Base-by-base conservation (phyloP, 768 basidiomycete genomes). In the Termitomyces sp. region DNA sequence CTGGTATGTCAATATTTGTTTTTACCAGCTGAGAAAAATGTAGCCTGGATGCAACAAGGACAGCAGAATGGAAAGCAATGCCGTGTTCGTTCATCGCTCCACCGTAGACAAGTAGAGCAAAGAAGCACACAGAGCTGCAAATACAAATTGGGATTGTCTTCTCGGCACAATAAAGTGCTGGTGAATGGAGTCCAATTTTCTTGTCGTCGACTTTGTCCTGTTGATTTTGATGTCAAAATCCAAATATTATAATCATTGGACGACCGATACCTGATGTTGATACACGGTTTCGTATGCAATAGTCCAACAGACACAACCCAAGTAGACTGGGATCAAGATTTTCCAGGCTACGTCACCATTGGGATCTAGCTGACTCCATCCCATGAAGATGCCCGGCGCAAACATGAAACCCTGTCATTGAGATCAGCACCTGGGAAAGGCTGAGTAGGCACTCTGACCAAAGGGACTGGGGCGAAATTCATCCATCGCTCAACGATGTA, bases 151-250 rank as follows among this genome's bases (percentile, higher is more conserved):
- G 77, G 32, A 81, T 74, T 3, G 84, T 81, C 20, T 71, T 69
- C 15, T 74, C 67, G 4, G 78, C 81, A 65, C 83, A 84, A 38
- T 84, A 77, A 36, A 87, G 72, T 2, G 86, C 86, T 53, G 81
- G 84, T 15, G 85, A 86, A 69, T 83, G 79, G 56, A 88, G 78
- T 32, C 84, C 84, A 17, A 80, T 83, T 46, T 75, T 72, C 40
- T 79, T 66, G 68, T 87, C 86, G 71, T 87, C 86, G 31, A 73
- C 64, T 66, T 84, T 84, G 71, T 87, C 86, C 80, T 86, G 72
- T 36, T 20, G 20, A 15, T 3, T 32, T 60, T 5, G 25, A 20
- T 36, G 42, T 52, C n/a, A 25, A 17, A 49, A 17, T 45, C 42
- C 8, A 29, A 20, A 0, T 40, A 14, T 20, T 54, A 7, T 15